Percentiles rank a stretch among this genome's conserved stretches.
These are phyloP conservation scores for Penicillium sp. DNA, from an alignment of 2,329 filamentous ascomycete genomes.

Conservation along the genomic window DNA sequence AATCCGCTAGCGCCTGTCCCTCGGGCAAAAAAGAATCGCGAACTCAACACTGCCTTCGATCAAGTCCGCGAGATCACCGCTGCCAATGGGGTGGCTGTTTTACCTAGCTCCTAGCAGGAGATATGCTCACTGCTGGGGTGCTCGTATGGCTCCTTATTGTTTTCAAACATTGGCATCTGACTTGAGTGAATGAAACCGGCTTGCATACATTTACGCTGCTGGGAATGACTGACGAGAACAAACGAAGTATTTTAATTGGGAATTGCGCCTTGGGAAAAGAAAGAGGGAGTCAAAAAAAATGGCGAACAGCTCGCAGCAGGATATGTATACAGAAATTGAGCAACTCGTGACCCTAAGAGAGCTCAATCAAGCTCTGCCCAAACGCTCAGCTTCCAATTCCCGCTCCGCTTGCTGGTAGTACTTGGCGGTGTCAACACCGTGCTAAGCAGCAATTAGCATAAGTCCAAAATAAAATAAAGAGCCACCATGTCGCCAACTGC, in stretches of 20 bases:
- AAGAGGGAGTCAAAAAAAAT: conserved; percentile 7
- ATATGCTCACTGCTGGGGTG: too few relatives aligned
- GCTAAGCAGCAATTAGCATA: conserved; percentile 47
- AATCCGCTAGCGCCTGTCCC: conserved; percentile 52
- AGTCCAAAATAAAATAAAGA: neutral
- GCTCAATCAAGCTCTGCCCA: conserved; percentile 25
- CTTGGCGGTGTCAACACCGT: conserved; percentile 96
- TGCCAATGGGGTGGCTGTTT: conserved; percentile 2
- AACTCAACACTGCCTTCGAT: conserved; percentile 56
- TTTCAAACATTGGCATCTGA: too few relatives aligned
- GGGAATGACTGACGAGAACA: conserved; percentile 6
- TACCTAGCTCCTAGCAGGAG: neutral
- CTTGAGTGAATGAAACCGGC: too few relatives aligned
- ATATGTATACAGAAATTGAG: conserved; percentile 25
- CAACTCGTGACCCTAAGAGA: conserved; percentile 3
- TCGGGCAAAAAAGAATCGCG: conserved; percentile 57
- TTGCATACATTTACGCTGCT: neutral
- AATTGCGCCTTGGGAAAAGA: conserved; percentile 17
- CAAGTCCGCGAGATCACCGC: conserved; percentile 3
- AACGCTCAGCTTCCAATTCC: conserved; percentile 76
- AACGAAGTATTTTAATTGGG: conserved; percentile 17
- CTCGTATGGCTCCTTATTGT: too few relatives aligned
- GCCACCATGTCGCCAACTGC: conserved; percentile 9
- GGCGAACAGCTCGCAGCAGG: conserved; percentile 8
- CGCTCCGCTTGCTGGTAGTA: conserved; percentile 94